Evolutionary conservation across 495 filamentous ascomycete genomes (phyloP).

Genomic region (Thermothielavioides terrestris): DNA sequence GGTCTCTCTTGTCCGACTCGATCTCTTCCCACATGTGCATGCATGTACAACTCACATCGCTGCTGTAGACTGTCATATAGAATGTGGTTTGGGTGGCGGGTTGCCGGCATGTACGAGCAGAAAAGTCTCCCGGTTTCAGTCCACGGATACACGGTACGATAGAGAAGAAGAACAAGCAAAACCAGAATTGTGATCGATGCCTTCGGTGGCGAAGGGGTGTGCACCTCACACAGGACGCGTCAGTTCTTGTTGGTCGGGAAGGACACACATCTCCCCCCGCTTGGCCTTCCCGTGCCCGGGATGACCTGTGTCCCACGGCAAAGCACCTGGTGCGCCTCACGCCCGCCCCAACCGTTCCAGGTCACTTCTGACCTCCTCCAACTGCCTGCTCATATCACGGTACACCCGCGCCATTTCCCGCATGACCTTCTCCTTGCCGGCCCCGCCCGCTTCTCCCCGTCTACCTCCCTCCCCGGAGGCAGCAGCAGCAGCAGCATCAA

Average conservation of each 20-base stretch:
- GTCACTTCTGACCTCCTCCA: constrained; percentile 49
- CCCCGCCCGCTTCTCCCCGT: constrained; percentile 13
- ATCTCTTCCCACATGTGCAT: neutral
- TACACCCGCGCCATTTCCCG: constrained; percentile 55
- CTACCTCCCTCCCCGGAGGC: constrained; percentile 16
- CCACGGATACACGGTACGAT: neutral
- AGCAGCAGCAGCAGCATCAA: neutral
- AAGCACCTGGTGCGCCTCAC: neutral
- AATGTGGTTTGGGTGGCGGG: neutral
- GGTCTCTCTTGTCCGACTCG: constrained; percentile 4
- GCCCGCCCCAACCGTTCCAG: constrained; percentile 43
- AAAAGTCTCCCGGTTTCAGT: neutral
- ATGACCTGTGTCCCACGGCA: neutral
- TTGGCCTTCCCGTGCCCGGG: too few relatives aligned
- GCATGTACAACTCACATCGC: neutral
- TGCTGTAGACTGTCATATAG: constrained; percentile 1
- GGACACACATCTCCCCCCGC: too few relatives aligned
- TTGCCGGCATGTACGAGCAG: constrained; percentile 4
- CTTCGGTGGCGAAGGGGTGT: neutral
- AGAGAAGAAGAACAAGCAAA: too few relatives aligned
- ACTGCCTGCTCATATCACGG: constrained; percentile 42
- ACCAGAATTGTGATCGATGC: neutral
- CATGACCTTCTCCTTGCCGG: constrained; percentile 39
- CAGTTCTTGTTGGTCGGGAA: neutral
- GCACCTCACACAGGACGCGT: constrained; percentile 1